Evolutionary conservation across 129 eudicot species (phyloP).

Genomic region (Calendula officinalis): DNA sequence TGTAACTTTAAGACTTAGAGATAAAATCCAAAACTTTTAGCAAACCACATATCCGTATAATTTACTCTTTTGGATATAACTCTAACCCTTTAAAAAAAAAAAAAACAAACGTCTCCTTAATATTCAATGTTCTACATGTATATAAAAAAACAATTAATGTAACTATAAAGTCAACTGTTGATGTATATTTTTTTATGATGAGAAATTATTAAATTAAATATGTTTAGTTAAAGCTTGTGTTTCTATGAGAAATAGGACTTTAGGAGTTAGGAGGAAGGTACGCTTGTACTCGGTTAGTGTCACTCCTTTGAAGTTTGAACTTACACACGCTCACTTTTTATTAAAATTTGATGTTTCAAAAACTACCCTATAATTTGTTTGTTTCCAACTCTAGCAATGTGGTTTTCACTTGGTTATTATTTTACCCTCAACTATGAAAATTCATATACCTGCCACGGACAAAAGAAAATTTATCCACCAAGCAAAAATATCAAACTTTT

Average conservation of each 20-base stretch:
- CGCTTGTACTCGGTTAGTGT: not conserved
- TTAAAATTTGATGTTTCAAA: not conserved
- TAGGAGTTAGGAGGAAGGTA: not conserved
- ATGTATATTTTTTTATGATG: too few relatives aligned
- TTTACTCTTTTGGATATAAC: too few relatives aligned
- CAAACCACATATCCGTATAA: too few relatives aligned
- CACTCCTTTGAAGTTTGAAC: conserved; percentile 4
- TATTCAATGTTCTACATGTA: too few relatives aligned
- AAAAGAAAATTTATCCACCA: not conserved
- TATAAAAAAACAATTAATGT: too few relatives aligned
- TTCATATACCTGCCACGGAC: not conserved
- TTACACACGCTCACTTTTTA: not conserved
- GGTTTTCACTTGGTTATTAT: not conserved
- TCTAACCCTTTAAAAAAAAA: too few relatives aligned
- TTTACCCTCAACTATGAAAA: not conserved
- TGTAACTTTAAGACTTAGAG: too few relatives aligned
- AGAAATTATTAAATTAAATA: too few relatives aligned
- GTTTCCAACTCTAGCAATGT: not conserved
- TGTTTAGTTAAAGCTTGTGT: not conserved
- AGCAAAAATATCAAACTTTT: too few relatives aligned
- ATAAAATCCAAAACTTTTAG: too few relatives aligned
- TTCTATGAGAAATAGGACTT: not conserved
- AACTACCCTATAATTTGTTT: not conserved
- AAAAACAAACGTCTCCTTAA: too few relatives aligned
- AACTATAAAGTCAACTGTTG: too few relatives aligned